These are phyloP conservation scores for Paramecium octaurelia DNA, from an alignment of 73 alveolate species.

Conservation along the genomic window DNA sequence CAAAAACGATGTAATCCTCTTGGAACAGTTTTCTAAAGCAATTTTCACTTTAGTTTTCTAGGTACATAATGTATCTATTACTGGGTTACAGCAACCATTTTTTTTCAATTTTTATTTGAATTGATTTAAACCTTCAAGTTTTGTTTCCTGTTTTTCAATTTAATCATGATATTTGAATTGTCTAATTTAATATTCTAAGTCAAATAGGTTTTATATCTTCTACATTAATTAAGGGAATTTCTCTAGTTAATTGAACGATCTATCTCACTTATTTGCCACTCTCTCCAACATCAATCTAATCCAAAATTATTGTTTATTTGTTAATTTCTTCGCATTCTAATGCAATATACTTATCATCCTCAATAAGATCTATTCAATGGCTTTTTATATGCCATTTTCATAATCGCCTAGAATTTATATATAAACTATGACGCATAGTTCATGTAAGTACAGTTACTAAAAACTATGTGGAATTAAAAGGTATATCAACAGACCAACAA, in stretches of 20 bases:
- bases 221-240: background rate
- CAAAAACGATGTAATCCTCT: conserved; percentile 12
- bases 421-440: too few relatives aligned
- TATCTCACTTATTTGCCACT: background rate
- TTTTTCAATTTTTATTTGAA: background rate
- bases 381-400: background rate
- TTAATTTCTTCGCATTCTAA: conserved; percentile 4
- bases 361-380: background rate
- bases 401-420: background rate
- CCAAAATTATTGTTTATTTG: conserved; percentile 14
- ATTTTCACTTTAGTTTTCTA: conserved; percentile 7
- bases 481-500: too few relatives aligned
- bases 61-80: background rate
- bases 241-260: conserved; percentile 29
- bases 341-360: background rate
- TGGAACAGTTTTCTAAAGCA: background rate
- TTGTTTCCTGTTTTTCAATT: background rate
- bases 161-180: conserved; percentile 2
- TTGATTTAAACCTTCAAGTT: background rate
- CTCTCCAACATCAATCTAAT: background rate
- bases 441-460: too few relatives aligned
- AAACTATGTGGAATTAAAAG: too few relatives aligned
- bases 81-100: background rate
- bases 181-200: conserved; percentile 18
- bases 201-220: conserved; percentile 22